Evolutionary conservation across 2,329 filamentous ascomycete genomes (phyloP).

Genomic region (Periconia sp.): DNA sequence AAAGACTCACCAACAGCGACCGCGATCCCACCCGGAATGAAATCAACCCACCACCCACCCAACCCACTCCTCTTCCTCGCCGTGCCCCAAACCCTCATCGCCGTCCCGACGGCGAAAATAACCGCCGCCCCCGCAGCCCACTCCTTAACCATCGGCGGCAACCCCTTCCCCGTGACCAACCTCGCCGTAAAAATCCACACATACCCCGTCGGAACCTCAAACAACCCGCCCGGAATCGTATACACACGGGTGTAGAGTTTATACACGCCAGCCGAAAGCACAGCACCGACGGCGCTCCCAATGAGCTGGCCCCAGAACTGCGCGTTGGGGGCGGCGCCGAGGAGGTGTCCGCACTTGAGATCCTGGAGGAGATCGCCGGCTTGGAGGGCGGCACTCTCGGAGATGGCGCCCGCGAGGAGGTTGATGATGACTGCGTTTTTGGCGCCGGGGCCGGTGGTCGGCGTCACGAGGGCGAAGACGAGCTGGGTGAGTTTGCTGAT

Average conservation of each 20-base stretch:
- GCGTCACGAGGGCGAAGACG: constrained; percentile 89
- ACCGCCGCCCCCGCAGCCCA: constrained; percentile 75
- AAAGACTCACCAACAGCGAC: constrained; percentile 76
- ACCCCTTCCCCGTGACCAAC: constrained; percentile 84
- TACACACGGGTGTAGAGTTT: constrained; percentile 90
- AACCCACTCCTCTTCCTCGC: constrained; percentile 34
- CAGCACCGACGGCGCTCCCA: constrained; percentile 80
- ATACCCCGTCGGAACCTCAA: constrained; percentile 91
- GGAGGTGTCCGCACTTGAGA: constrained; percentile 89
- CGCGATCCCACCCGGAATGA: constrained; percentile 88
- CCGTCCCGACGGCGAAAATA: constrained; percentile 72
- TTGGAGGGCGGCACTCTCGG: constrained; percentile 82
- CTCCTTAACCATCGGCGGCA: constrained; percentile 80
- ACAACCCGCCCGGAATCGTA: constrained; percentile 81
- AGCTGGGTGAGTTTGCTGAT: constrained; percentile 97
- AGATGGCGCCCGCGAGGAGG: constrained; percentile 87
- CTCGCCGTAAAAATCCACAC: constrained; percentile 98
- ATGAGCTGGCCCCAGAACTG: constrained; percentile 98
- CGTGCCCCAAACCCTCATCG: constrained; percentile 58
- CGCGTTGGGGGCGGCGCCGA: constrained; percentile 88
- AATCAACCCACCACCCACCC: constrained; percentile 65
- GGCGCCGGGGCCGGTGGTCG: constrained; percentile 53
- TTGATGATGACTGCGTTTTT: constrained; percentile 93
- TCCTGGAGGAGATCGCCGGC: constrained; percentile 97
- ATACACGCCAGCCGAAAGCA: constrained; percentile 86